These are phyloP conservation scores for Sporothrix brunneoviolacea DNA, from an alignment of 2,329 filamentous ascomycete genomes.

Conservation along the genomic window DNA sequence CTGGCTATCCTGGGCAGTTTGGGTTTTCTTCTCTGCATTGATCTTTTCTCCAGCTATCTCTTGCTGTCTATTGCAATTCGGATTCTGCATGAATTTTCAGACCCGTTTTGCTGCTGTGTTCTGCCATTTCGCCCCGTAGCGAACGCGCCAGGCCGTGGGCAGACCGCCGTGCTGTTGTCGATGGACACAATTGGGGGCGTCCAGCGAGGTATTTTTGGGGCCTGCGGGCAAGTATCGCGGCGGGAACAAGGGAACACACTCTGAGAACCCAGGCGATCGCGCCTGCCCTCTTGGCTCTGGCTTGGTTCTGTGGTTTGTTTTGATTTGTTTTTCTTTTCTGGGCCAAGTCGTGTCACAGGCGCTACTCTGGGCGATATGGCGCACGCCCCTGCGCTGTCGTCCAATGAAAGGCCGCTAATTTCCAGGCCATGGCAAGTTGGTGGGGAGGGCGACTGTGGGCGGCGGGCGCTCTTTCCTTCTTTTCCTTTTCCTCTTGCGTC, in stretches of 20 bases:
- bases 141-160: background rate
- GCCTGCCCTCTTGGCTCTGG: background rate
- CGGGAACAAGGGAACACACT: background rate
- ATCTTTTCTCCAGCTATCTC: background rate
- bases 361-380: conserved; percentile 2
- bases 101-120: conserved; percentile 2
- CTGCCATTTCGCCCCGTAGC: background rate
- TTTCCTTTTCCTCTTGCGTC: background rate
- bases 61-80: background rate
- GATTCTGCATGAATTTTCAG: background rate
- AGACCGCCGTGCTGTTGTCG: conserved; percentile 10
- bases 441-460: background rate
- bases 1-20: background rate
- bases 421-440: conserved; percentile 2
- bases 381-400: conserved; percentile 8
- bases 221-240: background rate
- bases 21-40: background rate
- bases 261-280: background rate
- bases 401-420: conserved; percentile 16
- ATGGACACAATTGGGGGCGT: conserved; percentile 10
- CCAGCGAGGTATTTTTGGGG: conserved; percentile 6
- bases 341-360: conserved; percentile 13
- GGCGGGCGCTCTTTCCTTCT: background rate
- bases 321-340: background rate
- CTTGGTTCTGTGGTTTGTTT: background rate